Conservation (phyloP, 805 yeast species). For the Saccharomyces kudriavzevii region DNA sequence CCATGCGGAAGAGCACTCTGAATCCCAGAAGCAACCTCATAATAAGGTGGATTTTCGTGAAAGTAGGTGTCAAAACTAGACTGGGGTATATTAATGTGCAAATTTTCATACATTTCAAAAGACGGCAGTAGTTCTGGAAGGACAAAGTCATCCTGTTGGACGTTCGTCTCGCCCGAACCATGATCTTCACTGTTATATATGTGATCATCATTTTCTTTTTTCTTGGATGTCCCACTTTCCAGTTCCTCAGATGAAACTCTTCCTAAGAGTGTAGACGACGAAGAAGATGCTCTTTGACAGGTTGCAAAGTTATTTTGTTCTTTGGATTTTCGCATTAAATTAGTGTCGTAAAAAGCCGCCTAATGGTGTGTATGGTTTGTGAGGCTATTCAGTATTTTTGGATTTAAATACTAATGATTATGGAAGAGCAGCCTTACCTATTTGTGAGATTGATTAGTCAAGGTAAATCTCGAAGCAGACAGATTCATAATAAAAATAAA, state of each 20-base stretch:
- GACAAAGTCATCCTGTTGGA: background rate
- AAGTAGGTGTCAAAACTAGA: conserved; percentile 2
- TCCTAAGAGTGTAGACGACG: background rate
- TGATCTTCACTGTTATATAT: background rate
- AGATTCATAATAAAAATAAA: no score
- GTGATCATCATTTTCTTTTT: background rate
- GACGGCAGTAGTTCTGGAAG: conserved; percentile 8
- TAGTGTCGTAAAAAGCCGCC: no score
- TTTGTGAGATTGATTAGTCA: no score
- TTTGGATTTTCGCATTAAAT: background rate
- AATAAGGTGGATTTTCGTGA: conserved; percentile 2
- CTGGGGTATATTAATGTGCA: conserved; percentile 9
- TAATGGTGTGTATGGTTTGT: no score
- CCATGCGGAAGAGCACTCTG: background rate
- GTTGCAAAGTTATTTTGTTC: background rate
- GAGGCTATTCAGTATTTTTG: no score
- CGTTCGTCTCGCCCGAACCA: background rate
- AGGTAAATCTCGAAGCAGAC: no score
- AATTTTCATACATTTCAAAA: conserved; percentile 9
- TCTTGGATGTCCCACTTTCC: background rate
- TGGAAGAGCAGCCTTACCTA: no score
- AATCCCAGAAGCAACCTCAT: background rate
- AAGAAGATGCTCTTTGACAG: background rate
- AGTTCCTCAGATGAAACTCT: background rate
- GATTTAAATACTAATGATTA: background rate